phyloP scores from a whole-genome alignment of 495 filamentous ascomycete genomes.

The Aspergillus affinis region DNA sequence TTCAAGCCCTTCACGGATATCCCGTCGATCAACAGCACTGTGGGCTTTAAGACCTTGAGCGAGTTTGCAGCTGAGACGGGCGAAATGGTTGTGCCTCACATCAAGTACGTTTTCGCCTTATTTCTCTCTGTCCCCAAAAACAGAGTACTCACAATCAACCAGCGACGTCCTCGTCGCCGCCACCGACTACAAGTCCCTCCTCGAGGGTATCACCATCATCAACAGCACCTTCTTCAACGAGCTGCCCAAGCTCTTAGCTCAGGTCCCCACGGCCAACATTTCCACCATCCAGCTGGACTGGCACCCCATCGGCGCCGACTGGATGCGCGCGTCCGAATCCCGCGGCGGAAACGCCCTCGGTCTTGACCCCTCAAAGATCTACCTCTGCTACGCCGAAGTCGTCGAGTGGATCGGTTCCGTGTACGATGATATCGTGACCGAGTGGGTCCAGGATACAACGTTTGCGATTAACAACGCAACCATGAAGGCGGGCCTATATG shows the following conservation, averaged over 20 bases:
- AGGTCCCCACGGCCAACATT: conserved; percentile 32
- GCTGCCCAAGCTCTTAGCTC: conserved; percentile 31
- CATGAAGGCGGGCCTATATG: conserved; percentile 30
- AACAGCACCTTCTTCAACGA: conserved; percentile 37
- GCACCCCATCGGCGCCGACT: conserved; percentile 47
- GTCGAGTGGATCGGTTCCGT: conserved; percentile 37
- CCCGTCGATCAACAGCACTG: conserved; percentile 31
- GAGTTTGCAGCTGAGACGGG: conserved; percentile 33
- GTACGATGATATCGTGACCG: conserved; percentile 31
- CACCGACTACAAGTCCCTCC: conserved; percentile 29
- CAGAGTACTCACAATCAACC: background rate
- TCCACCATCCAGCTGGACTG: conserved; percentile 41
- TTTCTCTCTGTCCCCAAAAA: background rate
- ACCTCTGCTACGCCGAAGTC: conserved; percentile 40
- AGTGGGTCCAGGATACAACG: conserved; percentile 36
- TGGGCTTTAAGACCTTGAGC: conserved; percentile 35
- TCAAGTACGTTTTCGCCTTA: conserved; percentile 26
- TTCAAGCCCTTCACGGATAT: conserved; percentile 41
- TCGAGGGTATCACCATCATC: conserved; percentile 35
- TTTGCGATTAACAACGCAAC: conserved; percentile 36
- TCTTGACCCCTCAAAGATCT: conserved; percentile 33
- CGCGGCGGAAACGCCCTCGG: conserved; percentile 45
- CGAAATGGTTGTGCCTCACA: conserved; percentile 24
- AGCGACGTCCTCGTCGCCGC: conserved; percentile 40
- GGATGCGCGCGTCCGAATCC: conserved; percentile 33